These are phyloP conservation scores for Suaeda aralocaspica DNA, from an alignment of 148 eudicot genomes.

Conservation along the genomic window DNA sequence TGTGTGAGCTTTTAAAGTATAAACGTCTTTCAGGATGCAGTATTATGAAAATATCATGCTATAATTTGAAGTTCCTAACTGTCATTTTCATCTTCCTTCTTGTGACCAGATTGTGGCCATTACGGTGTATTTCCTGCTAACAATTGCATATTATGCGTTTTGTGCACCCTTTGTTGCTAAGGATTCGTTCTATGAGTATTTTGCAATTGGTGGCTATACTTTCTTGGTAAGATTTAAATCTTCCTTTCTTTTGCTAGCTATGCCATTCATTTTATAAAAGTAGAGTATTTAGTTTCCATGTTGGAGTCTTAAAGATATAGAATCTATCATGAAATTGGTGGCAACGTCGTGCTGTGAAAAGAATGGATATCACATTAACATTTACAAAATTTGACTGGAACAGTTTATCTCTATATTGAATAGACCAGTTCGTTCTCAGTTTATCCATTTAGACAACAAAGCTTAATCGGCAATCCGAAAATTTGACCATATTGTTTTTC, in stretches of 20 bases:
- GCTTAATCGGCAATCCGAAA: no score
- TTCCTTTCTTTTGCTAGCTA: not conserved
- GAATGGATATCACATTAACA: not conserved
- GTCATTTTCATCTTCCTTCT: conserved; percentile 9
- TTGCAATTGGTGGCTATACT: conserved; percentile 68
- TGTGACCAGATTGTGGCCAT: conserved; percentile 78
- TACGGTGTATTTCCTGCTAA: conserved; percentile 71
- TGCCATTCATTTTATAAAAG: no score
- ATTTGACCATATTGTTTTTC: not conserved
- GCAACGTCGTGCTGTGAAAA: not conserved
- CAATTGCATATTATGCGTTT: conserved; percentile 82
- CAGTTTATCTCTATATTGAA: not conserved
- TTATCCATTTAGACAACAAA: not conserved
- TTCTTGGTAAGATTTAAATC: conserved; percentile 54
- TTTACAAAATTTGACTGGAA: not conserved
- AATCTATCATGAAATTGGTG: not conserved
- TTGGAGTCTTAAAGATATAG: not conserved
- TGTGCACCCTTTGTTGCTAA: conserved; percentile 84
- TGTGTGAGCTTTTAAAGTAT: not conserved
- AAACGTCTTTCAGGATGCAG: not conserved
- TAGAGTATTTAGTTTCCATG: not conserved
- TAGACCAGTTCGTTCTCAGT: not conserved
- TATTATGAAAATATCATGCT: not conserved
- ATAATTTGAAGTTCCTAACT: not conserved
- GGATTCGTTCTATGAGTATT: conserved; percentile 50